These are phyloP conservation scores for Microdochium trichocladiopsis DNA, from an alignment of 2,329 filamentous ascomycete genomes.

Conservation along the genomic window DNA sequence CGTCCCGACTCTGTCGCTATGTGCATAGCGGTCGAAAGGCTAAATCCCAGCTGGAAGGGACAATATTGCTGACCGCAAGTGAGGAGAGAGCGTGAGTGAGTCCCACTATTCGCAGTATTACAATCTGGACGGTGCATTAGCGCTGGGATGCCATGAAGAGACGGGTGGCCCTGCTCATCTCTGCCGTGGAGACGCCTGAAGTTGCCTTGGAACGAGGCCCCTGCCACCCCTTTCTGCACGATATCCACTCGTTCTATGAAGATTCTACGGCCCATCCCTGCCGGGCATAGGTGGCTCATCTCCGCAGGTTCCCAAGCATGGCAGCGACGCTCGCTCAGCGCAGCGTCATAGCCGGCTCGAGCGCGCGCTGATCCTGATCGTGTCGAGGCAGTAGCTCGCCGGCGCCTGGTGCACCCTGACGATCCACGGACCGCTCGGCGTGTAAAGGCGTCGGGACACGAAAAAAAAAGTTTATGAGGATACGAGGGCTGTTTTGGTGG, in stretches of 20 bases:
- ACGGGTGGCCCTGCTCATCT: not conserved
- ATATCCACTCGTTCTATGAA: slow-evolving; percentile 1
- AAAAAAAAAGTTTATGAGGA: no score
- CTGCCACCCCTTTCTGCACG: not conserved
- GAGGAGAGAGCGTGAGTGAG: not conserved
- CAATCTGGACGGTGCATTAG: not conserved
- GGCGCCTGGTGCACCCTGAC: not conserved
- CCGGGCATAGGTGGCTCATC: not conserved
- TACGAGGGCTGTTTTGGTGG: no score
- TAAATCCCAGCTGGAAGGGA: no score
- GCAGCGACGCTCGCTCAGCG: not conserved
- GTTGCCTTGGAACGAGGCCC: not conserved
- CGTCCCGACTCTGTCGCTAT: no score
- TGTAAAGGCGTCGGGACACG: not conserved
- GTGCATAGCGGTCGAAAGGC: no score
- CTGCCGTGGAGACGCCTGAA: not conserved
- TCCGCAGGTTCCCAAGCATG: not conserved
- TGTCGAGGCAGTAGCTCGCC: not conserved
- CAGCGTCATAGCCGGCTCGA: not conserved
- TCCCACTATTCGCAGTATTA: not conserved
- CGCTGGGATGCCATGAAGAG: not conserved
- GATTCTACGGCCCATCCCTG: not conserved
- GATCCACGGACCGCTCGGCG: not conserved
- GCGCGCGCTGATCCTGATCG: not conserved
- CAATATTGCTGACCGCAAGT: not conserved